Evolutionary conservation across 2,329 filamentous ascomycete species (phyloP), one percentile per base, ranked within the genome.

Genomic region (Botrytis deweyae): DNA sequence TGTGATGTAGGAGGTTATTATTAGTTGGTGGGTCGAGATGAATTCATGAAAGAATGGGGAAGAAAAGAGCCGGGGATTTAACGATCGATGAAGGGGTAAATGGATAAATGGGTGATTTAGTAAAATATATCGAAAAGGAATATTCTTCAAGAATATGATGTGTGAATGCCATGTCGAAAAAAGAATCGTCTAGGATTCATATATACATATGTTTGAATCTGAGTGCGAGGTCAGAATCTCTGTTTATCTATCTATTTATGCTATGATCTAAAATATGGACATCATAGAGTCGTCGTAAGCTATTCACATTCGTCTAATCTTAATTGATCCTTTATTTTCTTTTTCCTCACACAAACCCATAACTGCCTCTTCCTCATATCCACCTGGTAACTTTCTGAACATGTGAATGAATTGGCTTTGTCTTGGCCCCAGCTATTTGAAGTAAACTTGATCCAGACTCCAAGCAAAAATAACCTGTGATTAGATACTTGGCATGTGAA

Each of bases 51-150:
- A 20, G 14, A 40, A 68, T n/a, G 65, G 14, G 46, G 46, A 68
- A 55, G 36, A 29, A n/a, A 22, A 58, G 8, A 68, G 6, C 64
- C 25, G 46, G 36, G 20, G 16, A 18, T 68, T 58, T 58, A 68
- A 42, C 49, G 66, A 68, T 40, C n/a, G 49, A 68, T 68, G 66
- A 68, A 68, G 66, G 49, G 66, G 66, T 68, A 68, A 68, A 58
- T 12, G 33, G 33, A 2, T 38, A 33, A 20, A 46, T 22, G 38
- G 38, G 25, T 20, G 49, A 55, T 55, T 7, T 6, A 16, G 49
- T n/a, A 55, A n/a, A n/a, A 18, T 52, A 52, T 18, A 58, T 58
- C 3, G 12, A 58, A 33, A 33, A 44, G n/a, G 25, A 33, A 18
- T 44, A 14, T 18, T 44, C 25, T 46, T 46, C n/a, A 65, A 36